Base-by-base conservation (phyloP, 2,329 filamentous ascomycete species). In the Beauveria varroae region DNA sequence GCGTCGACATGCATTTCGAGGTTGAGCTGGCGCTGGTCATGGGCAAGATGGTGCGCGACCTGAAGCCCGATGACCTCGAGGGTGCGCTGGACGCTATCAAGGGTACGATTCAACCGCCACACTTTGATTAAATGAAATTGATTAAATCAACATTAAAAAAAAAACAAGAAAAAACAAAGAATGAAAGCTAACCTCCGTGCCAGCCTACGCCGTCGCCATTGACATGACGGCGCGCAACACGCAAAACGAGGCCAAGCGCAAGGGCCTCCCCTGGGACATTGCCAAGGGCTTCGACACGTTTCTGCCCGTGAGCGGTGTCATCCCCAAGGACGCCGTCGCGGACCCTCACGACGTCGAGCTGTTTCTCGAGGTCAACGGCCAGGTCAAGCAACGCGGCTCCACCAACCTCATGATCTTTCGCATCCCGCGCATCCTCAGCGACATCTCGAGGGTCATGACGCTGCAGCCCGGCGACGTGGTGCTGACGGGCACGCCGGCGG, bases 231-330 rank as follows among this genome's bases (percentile, higher is more conserved):
- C 90, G 1, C 89, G 95, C 66, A 98, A 98, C 75, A 85, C 91
- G 7, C 95, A 99, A 77, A 90, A 96, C 68, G 92, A 97, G 78
- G 93, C 93, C 66, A 99, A 98, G 85, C 91, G 89, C 78, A 96
- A 95, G 81, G 92, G 95, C 41, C 86, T 98, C 18, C 95, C 95
- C 8, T 99, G 95, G 95, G 86, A 87, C 69, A 97, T 97, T 67
- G 89, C 91, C 67, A 99, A 99, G 80, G 95, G 95, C 52, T 99
- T 98, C 73, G 95, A 99, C 75, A 98, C 95, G 3, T 99, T 99
- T 79, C 82, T 96, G 57, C 95, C 95, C 62, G 83, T 99, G 70
- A 91, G 88, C 73, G 80, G 88, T 65, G 80, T 90, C 60, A 96
- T 99, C 69, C 80, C 86, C 67, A 96, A 96, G 78, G 80, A 84